Evolutionary conservation across 306 rosid species (phyloP), one percentile per base, ranked within the genome.

Genomic region (Delonix regia): DNA sequence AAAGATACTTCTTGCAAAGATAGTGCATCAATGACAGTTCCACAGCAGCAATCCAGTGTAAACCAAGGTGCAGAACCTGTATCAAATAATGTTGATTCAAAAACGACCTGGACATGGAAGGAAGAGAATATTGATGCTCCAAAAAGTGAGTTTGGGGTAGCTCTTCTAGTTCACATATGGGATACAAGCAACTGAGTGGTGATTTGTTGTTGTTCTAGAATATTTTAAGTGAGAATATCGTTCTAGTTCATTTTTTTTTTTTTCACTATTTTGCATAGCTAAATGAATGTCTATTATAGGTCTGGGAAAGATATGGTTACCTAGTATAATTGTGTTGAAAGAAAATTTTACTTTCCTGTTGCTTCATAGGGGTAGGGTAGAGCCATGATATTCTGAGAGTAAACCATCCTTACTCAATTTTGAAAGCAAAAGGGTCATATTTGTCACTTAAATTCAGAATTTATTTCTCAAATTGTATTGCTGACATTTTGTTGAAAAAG

Each of bases 51-150:
- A 62, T 79, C 74, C 48, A 61, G 55, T 68, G 77, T 34, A 30
- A 38, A 55, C 36, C 75, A 60, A 55, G 85, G 72, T 60, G 75
- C 81, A 53, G 89, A 81, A 69, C 81, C 89, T 60, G 83, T 82
- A 78, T 62, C 61, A 69, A 77, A 78, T 56, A 76, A 63, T 33
- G 82, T 75, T 63, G 71, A 85, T 63, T 85, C 87, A 48, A 64
- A 78, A 34, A 64, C 42, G 65, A 39, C 89, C 49, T 88, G 63
- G 75, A 81, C 66, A 47, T 90, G 94, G 99, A 90, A 84, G 71
- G 90, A 81, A 76, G 96, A 93, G 82, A 77, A 87, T 71, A 62
- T 56, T 75, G 96, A 88, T 83, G 98, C 96, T 64, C 98, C 98
- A 39, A 83, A 87, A 74, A 67, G 99, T 95, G 89, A 81, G 97